These are phyloP conservation scores for Diaporthe nobilis DNA, from an alignment of 2,329 filamentous ascomycete genomes.

Conservation along the genomic window DNA sequence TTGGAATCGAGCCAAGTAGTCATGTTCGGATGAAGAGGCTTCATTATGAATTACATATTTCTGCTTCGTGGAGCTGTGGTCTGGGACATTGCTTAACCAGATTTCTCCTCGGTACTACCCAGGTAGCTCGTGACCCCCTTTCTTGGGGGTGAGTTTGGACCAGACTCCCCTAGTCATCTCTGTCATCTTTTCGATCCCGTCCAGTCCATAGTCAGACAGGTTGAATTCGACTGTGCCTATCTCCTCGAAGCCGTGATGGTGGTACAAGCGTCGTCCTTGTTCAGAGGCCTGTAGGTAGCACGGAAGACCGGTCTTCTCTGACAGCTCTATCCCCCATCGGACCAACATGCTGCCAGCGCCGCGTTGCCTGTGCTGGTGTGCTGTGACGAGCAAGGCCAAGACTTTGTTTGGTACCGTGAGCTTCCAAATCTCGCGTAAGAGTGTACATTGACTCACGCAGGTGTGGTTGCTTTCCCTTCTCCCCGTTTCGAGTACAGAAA, in stretches of 20 bases:
- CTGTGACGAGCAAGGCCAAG: slow-evolving; percentile 1
- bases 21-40: too few relatives aligned
- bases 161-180: not conserved
- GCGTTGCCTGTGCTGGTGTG: not conserved
- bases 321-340: not conserved
- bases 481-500: not conserved
- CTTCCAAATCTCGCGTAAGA: not conserved
- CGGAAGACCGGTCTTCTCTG: not conserved
- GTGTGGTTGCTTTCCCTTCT: not conserved
- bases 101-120: not conserved
- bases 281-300: slow-evolving; percentile 10
- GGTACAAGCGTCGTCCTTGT: slow-evolving; percentile 5
- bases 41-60: too few relatives aligned
- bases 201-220: not conserved
- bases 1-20: too few relatives aligned
- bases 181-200: slow-evolving; percentile 1
- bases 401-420: not conserved
- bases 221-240: not conserved
- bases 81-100: too few relatives aligned
- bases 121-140: not conserved
- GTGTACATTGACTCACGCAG: not conserved
- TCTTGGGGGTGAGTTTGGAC: not conserved
- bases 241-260: not conserved
- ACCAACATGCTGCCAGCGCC: slow-evolving; percentile 7
- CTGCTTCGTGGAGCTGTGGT: too few relatives aligned